Evolutionary conservation across 1,284 basidiomycete species (phyloP), one percentile per base, ranked within the genome.

Genomic region (Tilletia indica): DNA sequence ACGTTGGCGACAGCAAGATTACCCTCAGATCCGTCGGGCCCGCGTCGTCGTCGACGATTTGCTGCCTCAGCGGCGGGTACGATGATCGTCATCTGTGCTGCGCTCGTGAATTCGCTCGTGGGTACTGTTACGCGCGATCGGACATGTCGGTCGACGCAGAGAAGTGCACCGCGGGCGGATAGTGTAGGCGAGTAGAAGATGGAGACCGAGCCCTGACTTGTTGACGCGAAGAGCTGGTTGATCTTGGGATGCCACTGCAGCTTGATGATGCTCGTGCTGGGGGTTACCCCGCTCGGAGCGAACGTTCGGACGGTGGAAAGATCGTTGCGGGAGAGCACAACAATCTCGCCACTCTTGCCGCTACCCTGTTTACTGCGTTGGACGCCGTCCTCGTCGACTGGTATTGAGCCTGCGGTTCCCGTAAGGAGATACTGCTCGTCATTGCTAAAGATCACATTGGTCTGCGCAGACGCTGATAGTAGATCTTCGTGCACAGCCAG

Each of bases 391-490:
- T 54, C 42, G 19, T 56, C 42, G 34, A n/a, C 48, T 54, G 66
- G 48, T 21, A 45, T 45, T 4, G 31, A 38, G 31, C 61, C 61
- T 19, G 61, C 61, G 12, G 61, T 64, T 56, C 96, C 94, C 3
- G 94, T 95, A 49, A 99, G 86, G 67, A 99, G 86, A 77, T 89
- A 89, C 83, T 90, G 91, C 76, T 93, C 93, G 82, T 97, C 93
- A 0, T 94, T 94, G 77, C 94, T 96, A 85, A 95, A 98, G 69
- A 92, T 88, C 4, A 96, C 90, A 84, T 96, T 96, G 31, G 94
- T 95, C 77, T 92, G 90, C 4, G 92, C 91, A 85, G 97, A 97
- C 66, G 92, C 85, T 25, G 92, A 93, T n/a, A 88, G 87, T 48
- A 94, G 85, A 54, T 87, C 89, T 14, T 87, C 84, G n/a, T 88